These are phyloP conservation scores for Chlorella sp. DNA, from an alignment of 139 green algal species.

Conservation along the genomic window DNA sequence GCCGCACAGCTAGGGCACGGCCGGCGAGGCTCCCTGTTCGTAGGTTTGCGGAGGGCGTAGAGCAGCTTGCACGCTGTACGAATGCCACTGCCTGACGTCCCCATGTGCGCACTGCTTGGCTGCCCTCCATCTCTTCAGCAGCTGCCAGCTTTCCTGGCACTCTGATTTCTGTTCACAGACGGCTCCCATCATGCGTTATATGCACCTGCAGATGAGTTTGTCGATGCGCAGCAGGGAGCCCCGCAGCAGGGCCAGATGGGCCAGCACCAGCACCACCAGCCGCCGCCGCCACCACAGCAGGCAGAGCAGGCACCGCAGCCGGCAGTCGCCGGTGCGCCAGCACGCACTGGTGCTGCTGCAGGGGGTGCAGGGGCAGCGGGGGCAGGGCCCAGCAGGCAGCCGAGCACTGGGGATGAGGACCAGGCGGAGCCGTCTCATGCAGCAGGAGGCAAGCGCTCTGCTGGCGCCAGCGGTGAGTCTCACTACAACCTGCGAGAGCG, in stretches of 20 bases:
- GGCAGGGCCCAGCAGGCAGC: neutral
- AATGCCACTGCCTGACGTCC: neutral
- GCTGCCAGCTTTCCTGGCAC: too few relatives aligned
- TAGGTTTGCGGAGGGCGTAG: neutral
- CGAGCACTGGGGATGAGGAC: neutral
- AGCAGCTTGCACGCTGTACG: neutral
- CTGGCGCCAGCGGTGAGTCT: neutral
- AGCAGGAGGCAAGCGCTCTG: neutral
- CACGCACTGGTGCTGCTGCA: neutral
- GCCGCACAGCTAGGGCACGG: too few relatives aligned
- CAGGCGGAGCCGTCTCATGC: neutral
- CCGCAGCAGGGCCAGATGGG: neutral
- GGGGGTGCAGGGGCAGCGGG: neutral
- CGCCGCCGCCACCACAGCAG: neutral
- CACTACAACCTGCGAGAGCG: slow-evolving; percentile 2
- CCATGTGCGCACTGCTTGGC: neutral
- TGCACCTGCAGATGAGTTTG: neutral
- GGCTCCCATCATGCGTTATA: neutral
- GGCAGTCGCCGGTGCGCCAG: neutral
- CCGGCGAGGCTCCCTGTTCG: too few relatives aligned
- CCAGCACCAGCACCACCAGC: neutral
- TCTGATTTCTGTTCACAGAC: neutral
- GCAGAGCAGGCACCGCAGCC: neutral
- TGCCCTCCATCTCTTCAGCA: neutral
- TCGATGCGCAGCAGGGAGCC: neutral